Evolutionary conservation across 2,329 filamentous ascomycete genomes (phyloP).

Genomic region (Aurifilum marmelostoma): DNA sequence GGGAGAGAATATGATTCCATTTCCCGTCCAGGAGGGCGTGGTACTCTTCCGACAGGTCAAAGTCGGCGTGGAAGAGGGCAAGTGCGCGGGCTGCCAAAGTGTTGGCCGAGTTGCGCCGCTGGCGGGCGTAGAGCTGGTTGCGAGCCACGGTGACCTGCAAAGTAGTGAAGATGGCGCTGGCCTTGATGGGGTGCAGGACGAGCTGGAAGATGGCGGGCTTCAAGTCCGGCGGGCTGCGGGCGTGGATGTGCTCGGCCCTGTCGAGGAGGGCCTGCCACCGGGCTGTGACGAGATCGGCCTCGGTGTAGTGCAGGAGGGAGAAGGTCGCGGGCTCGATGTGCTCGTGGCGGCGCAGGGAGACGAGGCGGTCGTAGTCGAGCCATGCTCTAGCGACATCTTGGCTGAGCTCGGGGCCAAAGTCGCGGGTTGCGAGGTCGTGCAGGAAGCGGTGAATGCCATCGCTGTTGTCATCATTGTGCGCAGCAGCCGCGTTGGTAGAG

Average conservation of each 20-base stretch:
- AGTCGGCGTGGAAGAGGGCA: constrained; percentile 54
- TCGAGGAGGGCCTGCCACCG: constrained; percentile 54
- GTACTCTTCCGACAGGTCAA: constrained; percentile 53
- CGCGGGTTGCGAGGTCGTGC: constrained; percentile 39
- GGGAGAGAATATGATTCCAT: constrained; percentile 60
- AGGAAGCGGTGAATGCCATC: constrained; percentile 43
- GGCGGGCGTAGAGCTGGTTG: constrained; percentile 58
- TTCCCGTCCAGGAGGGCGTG: constrained; percentile 55
- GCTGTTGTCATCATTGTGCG: constrained; percentile 38
- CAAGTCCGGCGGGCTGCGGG: constrained; percentile 45
- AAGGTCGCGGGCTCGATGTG: constrained; percentile 60
- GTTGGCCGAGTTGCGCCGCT: constrained; percentile 62
- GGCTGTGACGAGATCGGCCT: constrained; percentile 57
- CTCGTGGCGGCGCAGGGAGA: constrained; percentile 62
- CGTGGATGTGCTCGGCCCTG: constrained; percentile 49
- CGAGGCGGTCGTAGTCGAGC: constrained; percentile 53
- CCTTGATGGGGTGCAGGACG: constrained; percentile 62
- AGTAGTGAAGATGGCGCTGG: constrained; percentile 57
- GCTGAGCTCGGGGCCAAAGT: constrained; percentile 37
- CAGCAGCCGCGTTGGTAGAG: constrained; percentile 42
- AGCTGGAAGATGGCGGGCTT: constrained; percentile 63
- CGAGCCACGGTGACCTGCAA: constrained; percentile 49
- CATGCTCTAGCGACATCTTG: constrained; percentile 53
- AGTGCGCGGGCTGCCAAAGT: constrained; percentile 49
- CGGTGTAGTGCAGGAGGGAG: constrained; percentile 61